Base-by-base conservation (phyloP, 305 asterid species). In the Solanum aculeatissimum region DNA sequence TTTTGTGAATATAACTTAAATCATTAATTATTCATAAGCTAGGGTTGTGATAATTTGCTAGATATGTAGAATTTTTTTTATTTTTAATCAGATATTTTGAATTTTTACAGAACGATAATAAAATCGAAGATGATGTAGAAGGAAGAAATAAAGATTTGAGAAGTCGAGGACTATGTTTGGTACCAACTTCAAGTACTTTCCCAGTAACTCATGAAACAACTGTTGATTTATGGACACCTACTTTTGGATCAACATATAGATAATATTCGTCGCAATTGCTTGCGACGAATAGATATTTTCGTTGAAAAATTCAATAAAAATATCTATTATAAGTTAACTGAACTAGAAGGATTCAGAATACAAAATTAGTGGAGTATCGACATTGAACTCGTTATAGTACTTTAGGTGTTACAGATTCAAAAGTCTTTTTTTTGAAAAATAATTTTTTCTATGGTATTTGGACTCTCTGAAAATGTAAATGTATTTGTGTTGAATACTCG, bases 131-230 rank as follows among this genome's bases (percentile, higher is more conserved):
- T 89, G 95, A 89, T 85, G 95, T 91, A 42, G 86, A 83, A 54
- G 82, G 84, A 3, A 21, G 57, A 60, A 80, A 89, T 0, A 95
- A 91, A 87, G 97, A 96, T 88, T 96, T 96, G 7, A 88, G 92
- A 84, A 92, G 92, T 85, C 91, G 95, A 85, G 99, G 99, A 58
- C 87, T 96, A 80, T 96, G 99, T 87, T 84, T 96, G 63, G 96
- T 94, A 53, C 99, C 99, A 4, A 91, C 94, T 65, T 93, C 99
- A 4, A 96, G 97, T 90, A 96, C 97, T 18, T 96, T 93, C 62
- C 98, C 99, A 0, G 91, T 93, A 65, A 89, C 97, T 40, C 95
- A 94, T 42, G 98, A 95, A 83, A 90, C 98, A 1, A 87, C 93
- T 8, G 94, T 87, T 43, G 98, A 95, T 89, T 93, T 92, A 77